These are phyloP conservation scores for Pholiota molesta DNA, from an alignment of 768 basidiomycete genomes.

Conservation along the genomic window DNA sequence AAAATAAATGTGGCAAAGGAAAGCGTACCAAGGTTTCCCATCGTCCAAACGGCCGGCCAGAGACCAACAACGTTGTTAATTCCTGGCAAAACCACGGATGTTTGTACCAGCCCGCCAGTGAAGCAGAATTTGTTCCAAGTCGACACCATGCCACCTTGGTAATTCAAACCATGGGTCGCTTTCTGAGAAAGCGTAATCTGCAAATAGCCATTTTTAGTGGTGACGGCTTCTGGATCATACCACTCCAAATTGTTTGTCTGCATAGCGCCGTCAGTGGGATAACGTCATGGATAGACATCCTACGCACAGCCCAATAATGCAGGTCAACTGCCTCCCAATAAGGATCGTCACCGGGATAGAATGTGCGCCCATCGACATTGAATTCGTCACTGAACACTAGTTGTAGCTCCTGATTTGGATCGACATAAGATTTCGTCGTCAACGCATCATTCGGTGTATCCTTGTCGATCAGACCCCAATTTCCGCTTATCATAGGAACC, in stretches of 20 bases:
- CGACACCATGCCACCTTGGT: constrained; percentile 70
- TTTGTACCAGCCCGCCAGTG: constrained; percentile 81
- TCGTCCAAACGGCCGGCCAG: constrained; percentile 83
- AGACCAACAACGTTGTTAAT: constrained; percentile 62
- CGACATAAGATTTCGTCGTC: constrained; percentile 52
- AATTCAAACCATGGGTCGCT: constrained; percentile 70
- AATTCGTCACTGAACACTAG: constrained; percentile 93
- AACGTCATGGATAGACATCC: constrained; percentile 5
- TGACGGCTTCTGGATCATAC: constrained; percentile 83
- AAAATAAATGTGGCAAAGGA: neutral
- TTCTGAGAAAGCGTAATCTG: constrained; percentile 73
- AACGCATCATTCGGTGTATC: constrained; percentile 70
- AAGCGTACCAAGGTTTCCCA: constrained; percentile 74
- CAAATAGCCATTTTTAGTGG: constrained; percentile 73
- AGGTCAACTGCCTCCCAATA: constrained; percentile 87
- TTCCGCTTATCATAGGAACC: constrained; percentile 64
- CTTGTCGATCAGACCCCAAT: constrained; percentile 72
- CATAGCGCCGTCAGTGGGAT: neutral
- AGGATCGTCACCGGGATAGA: constrained; percentile 88
- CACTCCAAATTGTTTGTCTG: constrained; percentile 82
- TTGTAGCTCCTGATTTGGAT: constrained; percentile 57
- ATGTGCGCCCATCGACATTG: constrained; percentile 75
- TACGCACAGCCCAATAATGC: constrained; percentile 71
- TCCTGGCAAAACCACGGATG: constrained; percentile 72
- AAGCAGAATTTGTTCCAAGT: constrained; percentile 95